phyloP scores from a whole-genome alignment of 352 stramenopile genomes.

The Phytopythium oedochilum region DNA sequence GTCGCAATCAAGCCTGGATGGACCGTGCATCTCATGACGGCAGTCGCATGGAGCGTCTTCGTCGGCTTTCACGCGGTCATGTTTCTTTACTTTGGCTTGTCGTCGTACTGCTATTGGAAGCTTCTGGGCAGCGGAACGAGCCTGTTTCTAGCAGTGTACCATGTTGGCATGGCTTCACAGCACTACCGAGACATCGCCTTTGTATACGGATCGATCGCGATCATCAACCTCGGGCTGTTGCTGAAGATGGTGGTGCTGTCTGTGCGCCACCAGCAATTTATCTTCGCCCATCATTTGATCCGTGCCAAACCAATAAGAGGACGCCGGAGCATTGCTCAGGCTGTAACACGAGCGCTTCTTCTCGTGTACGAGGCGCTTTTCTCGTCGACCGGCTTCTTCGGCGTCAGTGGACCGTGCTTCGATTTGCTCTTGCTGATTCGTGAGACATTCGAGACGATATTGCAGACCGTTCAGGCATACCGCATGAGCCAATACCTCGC shows the following conservation, averaged over 20 bases:
- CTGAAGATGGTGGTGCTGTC: background rate
- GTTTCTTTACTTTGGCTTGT: background rate
- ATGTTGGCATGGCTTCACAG: background rate
- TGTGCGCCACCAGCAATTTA: background rate
- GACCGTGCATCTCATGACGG: background rate
- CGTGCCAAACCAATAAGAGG: background rate
- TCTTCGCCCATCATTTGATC: background rate
- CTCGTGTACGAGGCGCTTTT: constrained; percentile 7
- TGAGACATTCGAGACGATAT: constrained; percentile 2
- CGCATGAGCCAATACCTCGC: constrained; percentile 10
- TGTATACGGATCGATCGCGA: background rate
- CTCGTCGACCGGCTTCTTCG: constrained; percentile 19
- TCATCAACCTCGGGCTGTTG: background rate
- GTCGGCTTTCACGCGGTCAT: background rate
- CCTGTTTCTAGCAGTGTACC: background rate
- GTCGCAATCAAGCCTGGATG: background rate
- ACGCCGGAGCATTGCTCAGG: background rate
- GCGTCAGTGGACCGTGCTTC: constrained; percentile 22
- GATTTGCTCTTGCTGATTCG: constrained; percentile 15
- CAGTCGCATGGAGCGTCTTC: background rate
- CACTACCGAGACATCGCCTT: background rate
- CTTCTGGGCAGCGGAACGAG: background rate
- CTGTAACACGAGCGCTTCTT: background rate
- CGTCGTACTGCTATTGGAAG: background rate
- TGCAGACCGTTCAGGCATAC: constrained; percentile 9